Conservation (phyloP, 1,284 basidiomycete species). For the Malassezia restricta region DNA sequence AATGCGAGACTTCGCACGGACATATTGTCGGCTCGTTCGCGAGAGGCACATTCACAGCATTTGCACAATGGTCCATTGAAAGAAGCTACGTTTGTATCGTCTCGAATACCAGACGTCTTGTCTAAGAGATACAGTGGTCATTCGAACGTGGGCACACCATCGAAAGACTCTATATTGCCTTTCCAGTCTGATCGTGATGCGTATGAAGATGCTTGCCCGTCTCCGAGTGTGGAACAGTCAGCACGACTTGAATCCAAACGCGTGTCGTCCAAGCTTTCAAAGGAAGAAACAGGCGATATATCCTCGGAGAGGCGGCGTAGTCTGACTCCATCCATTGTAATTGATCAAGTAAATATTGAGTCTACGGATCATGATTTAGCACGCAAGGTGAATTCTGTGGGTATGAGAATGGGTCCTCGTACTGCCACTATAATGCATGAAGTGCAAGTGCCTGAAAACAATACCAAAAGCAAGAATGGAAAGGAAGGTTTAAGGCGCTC, state of each 20-base stretch:
- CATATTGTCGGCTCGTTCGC: too few relatives aligned
- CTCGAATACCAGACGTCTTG: too few relatives aligned
- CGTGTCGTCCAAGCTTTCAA: neutral
- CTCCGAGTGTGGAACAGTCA: neutral
- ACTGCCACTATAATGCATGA: slow-evolving; percentile 3
- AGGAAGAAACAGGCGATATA: neutral
- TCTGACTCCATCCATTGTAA: slow-evolving; percentile 12
- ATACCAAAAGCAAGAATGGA: neutral
- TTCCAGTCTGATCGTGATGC: slow-evolving; percentile 3
- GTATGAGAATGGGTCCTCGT: slow-evolving; percentile 12
- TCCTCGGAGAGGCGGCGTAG: neutral
- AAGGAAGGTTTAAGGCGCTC: neutral
- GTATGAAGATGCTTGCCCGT: neutral
- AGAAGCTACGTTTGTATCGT: too few relatives aligned
- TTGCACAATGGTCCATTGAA: too few relatives aligned
- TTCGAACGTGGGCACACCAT: too few relatives aligned
- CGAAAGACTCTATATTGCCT: too few relatives aligned
- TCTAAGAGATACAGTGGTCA: too few relatives aligned
- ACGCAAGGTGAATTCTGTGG: slow-evolving; percentile 7
- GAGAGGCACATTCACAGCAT: too few relatives aligned
- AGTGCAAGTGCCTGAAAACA: neutral
- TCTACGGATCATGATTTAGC: neutral
- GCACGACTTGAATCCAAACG: neutral
- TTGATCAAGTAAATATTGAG: slow-evolving; percentile 3
- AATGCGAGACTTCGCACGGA: too few relatives aligned